Evolutionary conservation across 2,329 filamentous ascomycete species (phyloP), one percentile per base, ranked within the genome.

Genomic region (Cladosporium velox): DNA sequence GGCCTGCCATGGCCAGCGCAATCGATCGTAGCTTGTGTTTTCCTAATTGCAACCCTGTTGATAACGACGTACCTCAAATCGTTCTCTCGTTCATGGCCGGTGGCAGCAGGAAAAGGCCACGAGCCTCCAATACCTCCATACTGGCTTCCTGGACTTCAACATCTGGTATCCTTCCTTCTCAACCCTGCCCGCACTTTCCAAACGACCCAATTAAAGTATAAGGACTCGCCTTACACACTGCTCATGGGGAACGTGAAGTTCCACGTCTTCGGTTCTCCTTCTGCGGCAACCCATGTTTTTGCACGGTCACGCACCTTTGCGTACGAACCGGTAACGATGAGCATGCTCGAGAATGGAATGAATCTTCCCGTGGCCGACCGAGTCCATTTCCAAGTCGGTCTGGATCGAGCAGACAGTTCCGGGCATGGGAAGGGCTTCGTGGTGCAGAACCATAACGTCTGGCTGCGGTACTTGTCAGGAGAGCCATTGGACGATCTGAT

Each of bases 261-360:
- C 38, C 65, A 68, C 41, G 61, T 68, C 61, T 68, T 67, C 47
- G 26, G 62, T n/a, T 54, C 44, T 26, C 49, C 65, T 3, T 35
- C 54, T 15, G 67, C 65, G 28, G 65, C 38, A 21, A 65, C 38
- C 34, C 61, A 67, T 38, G 61, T 68, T 34, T 68, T 68, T 41
- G 52, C 44, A 21, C 55, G 57, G n/a, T 68, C 67, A 11, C 54
- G 67, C 14, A 64, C 44, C 12, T 68, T 67, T 24, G 35, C 62
- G 12, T 68, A 67, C 51, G 67, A 65, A n/a, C 67, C 67, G 3
- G 67, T 68, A 18, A 55, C 65, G 35, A 35, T 63, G 18, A 61
- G 52, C 34, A 68, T 68, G 67, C 52, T 68, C 57, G 65, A 68
- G 28, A 68, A 68, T 47, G 67, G 60, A 34, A 30, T 66, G 49